Evolutionary conservation across 2,329 filamentous ascomycete species (phyloP).

Genomic region (Zymoseptoria pseudotritici): DNA sequence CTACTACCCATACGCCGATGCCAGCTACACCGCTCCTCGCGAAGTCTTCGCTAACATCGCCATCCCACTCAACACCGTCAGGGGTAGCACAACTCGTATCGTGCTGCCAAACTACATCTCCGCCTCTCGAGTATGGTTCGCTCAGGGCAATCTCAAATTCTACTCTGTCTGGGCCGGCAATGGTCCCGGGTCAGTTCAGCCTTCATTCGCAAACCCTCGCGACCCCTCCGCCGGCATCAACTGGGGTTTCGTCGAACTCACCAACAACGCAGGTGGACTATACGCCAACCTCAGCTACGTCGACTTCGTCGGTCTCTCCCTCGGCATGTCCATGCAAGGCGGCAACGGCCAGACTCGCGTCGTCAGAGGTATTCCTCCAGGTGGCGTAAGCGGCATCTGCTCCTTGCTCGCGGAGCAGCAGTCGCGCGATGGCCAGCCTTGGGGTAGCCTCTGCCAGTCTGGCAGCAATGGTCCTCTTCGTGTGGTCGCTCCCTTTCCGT

Average conservation of each 20-base stretch:
- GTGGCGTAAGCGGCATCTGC: conserved; percentile 52
- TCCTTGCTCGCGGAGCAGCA: conserved; percentile 49
- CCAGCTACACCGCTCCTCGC: conserved; percentile 26
- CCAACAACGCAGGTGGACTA: conserved; percentile 37
- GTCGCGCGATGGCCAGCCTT: conserved; percentile 48
- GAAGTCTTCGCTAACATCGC: conserved; percentile 34
- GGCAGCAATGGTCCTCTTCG: conserved; percentile 31
- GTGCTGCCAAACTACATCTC: conserved; percentile 40
- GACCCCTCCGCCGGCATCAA: conserved; percentile 36
- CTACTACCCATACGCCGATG: conserved; percentile 38
- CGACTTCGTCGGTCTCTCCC: conserved; percentile 35
- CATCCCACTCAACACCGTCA: conserved; percentile 31
- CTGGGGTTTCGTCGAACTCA: conserved; percentile 40
- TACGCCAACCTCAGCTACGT: conserved; percentile 36
- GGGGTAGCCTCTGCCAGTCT: conserved; percentile 53
- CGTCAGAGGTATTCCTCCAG: conserved; percentile 51
- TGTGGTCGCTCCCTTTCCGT: conserved; percentile 36
- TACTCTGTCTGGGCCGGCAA: conserved; percentile 32
- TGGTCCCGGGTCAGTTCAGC: conserved; percentile 40
- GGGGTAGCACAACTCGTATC: conserved; percentile 37
- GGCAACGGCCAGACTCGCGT: conserved; percentile 38
- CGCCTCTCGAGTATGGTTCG: conserved; percentile 41
- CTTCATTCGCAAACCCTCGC: conserved; percentile 34
- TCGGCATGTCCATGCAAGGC: conserved; percentile 48
- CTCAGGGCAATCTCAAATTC: conserved; percentile 38